Percentiles rank a stretch among this genome's conserved stretches.
phyloP scores from a whole-genome alignment of 1,284 basidiomycete genomes.

The Rhodotorula sp. region DNA sequence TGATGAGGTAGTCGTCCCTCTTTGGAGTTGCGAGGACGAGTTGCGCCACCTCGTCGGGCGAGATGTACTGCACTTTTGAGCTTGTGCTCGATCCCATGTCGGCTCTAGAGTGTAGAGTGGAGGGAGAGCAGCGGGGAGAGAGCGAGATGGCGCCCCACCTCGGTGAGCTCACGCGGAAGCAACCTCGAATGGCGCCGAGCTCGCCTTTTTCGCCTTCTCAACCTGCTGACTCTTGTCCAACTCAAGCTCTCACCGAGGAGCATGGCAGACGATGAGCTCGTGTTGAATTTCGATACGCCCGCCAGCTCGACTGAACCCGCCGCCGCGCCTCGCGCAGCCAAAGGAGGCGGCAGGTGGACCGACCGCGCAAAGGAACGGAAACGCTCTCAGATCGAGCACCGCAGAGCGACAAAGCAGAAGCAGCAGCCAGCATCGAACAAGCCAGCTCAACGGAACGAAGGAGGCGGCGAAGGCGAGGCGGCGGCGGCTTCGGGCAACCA shows the following conservation, averaged over 20 bases:
- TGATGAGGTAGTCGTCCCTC: slow-evolving; percentile 14
- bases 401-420: slow-evolving; percentile 4
- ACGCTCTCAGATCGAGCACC: slow-evolving; percentile 20
- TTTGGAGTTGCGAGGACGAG: slow-evolving; percentile 1
- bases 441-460: neutral
- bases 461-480: slow-evolving; percentile 1
- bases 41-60: slow-evolving; percentile 1
- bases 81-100: neutral
- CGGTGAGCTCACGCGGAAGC: neutral
- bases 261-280: slow-evolving; percentile 34
- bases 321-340: neutral
- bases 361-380: slow-evolving; percentile 40
- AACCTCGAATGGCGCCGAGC: no score
- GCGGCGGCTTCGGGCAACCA: neutral
- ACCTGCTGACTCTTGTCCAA: neutral
- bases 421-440: neutral
- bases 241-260: neutral
- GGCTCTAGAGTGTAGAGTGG: neutral
- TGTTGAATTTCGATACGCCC: slow-evolving; percentile 30
- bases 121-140: neutral
- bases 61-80: slow-evolving; percentile 12
- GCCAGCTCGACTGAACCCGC: neutral
- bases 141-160: neutral
- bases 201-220: no score
- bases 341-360: slow-evolving; percentile 39